These are phyloP conservation scores for Astrocystis sublimbata DNA, from an alignment of 495 filamentous ascomycete genomes.

Conservation along the genomic window DNA sequence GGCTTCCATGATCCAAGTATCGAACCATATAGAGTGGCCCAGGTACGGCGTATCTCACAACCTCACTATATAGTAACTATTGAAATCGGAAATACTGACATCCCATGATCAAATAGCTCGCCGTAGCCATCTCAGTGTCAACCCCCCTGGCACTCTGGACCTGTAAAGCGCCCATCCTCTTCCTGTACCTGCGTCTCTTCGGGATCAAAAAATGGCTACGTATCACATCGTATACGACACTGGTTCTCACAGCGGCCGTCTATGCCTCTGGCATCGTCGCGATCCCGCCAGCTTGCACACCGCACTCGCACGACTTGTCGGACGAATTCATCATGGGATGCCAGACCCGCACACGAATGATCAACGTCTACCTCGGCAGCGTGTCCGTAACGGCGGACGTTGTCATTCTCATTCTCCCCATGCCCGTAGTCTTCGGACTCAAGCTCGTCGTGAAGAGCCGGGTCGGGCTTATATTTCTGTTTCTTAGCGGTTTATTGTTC, in stretches of 20 bases:
- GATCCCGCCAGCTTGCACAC: conserved; percentile 35
- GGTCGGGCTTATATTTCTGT: conserved; percentile 32
- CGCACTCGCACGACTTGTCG: conserved; percentile 4
- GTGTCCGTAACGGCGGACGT: conserved; percentile 35
- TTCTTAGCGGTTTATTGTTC: conserved; percentile 54
- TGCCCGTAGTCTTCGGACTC: conserved; percentile 40
- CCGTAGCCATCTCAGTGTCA: conserved; percentile 1
- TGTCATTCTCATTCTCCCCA: conserved; percentile 39
- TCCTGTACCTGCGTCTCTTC: conserved; percentile 33
- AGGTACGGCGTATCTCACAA: neutral
- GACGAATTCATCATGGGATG: conserved; percentile 25
- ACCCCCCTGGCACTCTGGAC: conserved; percentile 11
- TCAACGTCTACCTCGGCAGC: conserved; percentile 6
- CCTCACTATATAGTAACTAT: too few relatives aligned
- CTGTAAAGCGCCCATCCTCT: conserved; percentile 20
- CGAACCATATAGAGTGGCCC: neutral
- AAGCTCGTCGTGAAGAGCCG: conserved; percentile 34
- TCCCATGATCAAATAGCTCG: conserved; percentile 3
- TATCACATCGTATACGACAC: conserved; percentile 25
- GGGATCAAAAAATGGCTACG: conserved; percentile 32
- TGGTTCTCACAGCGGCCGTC: neutral
- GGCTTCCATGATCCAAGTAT: conserved; percentile 7
- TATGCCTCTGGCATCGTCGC: conserved; percentile 29
- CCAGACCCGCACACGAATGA: conserved; percentile 32
- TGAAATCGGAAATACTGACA: neutral